Base-by-base conservation (phyloP, 2,329 filamentous ascomycete genomes). In the Pseudogymnoascus sp. region DNA sequence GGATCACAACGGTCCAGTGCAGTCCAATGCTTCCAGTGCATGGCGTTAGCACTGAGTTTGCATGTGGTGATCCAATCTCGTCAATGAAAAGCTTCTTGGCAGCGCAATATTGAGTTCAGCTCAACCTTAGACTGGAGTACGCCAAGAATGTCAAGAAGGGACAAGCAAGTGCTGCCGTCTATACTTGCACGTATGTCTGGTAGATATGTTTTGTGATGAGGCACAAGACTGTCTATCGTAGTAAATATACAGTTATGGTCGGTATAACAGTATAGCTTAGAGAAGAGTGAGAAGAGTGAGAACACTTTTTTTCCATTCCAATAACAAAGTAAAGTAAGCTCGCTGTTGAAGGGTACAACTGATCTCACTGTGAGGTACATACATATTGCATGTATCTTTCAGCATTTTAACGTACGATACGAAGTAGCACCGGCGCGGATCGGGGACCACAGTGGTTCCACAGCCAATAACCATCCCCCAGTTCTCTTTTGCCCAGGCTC, bases 361-460 rank as follows among this genome's bases (percentile, higher is more conserved):
- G 7, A 7, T 21, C 5, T 5, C 14, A 34, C 14, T 57, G n/a
- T 34, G 29, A 57, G 51, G 29, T 57, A 57, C 51, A 34, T 21
- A 57, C 16, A 57, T 34, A 18, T 5, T 18, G 29, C 51, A 57
- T 57, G 51, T 57, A 34, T 29, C 29, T 34, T 29, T 57, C 2
- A 42, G 4, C 14, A 34, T 16, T 16, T n/a, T 4, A 57, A 34
- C 51, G n/a, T 31, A 57, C 51, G 51, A 34, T 34, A 34, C 26
- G 51, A 57, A 34, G 51, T 57, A 57, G 29, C 29, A 57, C 51
- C 51, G 51, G 51, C 51, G 51, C 29, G 51, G 51, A 57, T 57
- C 51, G 51, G 51, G 51, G 51, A 57, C 23, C 47, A 31, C 51
- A 21, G 29, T 18, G 51, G 29, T 57, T 21, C 26, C 26, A 18